Base-by-base conservation (phyloP, 768 basidiomycete genomes). In the Amanita molliuscula region DNA sequence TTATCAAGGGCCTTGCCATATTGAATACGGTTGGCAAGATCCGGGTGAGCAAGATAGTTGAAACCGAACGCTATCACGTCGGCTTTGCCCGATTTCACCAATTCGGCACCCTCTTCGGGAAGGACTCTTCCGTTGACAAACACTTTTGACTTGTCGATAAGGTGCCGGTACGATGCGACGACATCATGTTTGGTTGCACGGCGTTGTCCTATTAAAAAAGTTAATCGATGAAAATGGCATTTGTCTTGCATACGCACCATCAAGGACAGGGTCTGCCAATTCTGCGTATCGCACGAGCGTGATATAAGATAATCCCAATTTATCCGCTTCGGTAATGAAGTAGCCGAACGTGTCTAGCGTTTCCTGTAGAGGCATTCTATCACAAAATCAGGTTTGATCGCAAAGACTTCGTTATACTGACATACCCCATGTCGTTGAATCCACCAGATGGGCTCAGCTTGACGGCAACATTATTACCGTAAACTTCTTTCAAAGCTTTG, bases 361-460 rank as follows among this genome's bases (percentile, higher is more conserved):
- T 9, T 75, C 73, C 47, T 69, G 55, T 6, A 76, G 60, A 1
- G 71, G 67, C 71, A 75, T 74, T 25, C 68, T 71, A 48, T 35
- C 33, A 9, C 38, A 6, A 11, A 28, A 20, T 21, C 9, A 21
- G 45, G 7, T 48, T 2, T 37, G 20, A 4, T 6, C 13, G 13
- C 25, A 47, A 26, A 25, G 4, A 9, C 28, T 10, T 31, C 2
- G 21, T 25, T 40, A n/a, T 29, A 13, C 16, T 15, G 10, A 55
- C 61, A 13, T 47, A 71, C 69, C 71, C 70, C 15, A 74, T 58
- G 51, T 75, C 75, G 51, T 75, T 76, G 54, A 68, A 69, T 7
- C 70, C 70, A 18, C 69, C 71, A 31, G 0, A 70, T 71, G 74
- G 75, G 51, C 60, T 72, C n/a, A 77, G 46, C 53, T 75, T 75